phyloP scores from a whole-genome alignment of 805 yeast species.

The Cyberlindnera xishuangbannaensis region DNA sequence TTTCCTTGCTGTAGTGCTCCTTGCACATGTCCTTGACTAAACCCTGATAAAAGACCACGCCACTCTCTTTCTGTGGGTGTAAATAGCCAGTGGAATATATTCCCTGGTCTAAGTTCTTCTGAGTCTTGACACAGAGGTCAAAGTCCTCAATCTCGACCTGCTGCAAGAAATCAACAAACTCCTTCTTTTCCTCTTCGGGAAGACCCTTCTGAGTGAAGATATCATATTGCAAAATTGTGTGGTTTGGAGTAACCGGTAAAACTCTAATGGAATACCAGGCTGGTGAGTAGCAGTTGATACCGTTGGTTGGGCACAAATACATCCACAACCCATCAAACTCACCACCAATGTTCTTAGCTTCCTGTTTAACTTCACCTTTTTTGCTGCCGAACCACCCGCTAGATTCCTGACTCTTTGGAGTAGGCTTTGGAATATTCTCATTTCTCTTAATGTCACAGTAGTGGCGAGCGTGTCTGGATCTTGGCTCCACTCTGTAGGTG shows the following conservation, averaged over 20 bases:
- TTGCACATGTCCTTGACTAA: constrained; percentile 54
- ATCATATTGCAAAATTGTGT: constrained; percentile 54
- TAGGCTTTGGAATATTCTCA: constrained; percentile 25
- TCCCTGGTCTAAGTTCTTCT: constrained; percentile 56
- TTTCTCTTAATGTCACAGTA: constrained; percentile 46
- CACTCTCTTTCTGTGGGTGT: constrained; percentile 54
- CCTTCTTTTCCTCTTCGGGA: constrained; percentile 46
- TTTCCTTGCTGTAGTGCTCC: constrained; percentile 43
- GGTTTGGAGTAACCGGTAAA: constrained; percentile 46
- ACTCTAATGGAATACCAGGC: constrained; percentile 63
- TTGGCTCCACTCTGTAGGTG: constrained; percentile 60
- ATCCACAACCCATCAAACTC: constrained; percentile 59
- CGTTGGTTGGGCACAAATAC: constrained; percentile 54
- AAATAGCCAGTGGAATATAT: constrained; percentile 52
- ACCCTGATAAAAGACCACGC: constrained; percentile 52
- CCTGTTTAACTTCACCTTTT: constrained; percentile 20
- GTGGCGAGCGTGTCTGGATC: constrained; percentile 54
- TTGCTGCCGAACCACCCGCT: constrained; percentile 51
- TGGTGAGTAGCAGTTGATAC: constrained; percentile 59
- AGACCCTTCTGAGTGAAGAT: constrained; percentile 57
- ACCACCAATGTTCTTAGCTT: constrained; percentile 44
- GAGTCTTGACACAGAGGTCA: constrained; percentile 54
- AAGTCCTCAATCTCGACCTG: constrained; percentile 58
- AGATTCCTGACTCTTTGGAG: constrained; percentile 27
- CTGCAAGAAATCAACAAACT: constrained; percentile 58